These are phyloP conservation scores for Samsoniella hepiali DNA, from an alignment of 2,329 filamentous ascomycete genomes.

Conservation along the genomic window DNA sequence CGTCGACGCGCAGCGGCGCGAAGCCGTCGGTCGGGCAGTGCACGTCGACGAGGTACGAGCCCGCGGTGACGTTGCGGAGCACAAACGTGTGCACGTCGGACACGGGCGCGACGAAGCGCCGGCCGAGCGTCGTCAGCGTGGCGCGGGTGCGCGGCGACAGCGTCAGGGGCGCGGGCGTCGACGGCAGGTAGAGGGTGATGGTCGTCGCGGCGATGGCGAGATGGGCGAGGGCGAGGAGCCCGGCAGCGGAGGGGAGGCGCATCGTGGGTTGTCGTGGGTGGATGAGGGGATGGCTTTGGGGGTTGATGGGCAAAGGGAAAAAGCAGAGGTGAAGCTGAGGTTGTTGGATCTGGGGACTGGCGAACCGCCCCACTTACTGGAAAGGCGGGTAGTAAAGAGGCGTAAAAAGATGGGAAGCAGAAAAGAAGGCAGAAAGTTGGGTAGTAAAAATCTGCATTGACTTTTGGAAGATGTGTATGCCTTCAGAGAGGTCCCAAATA, in stretches of 20 bases:
- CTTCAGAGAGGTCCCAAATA: no score
- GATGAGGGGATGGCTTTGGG: neutral
- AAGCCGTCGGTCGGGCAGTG: constrained; percentile 74
- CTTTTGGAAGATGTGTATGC: no score
- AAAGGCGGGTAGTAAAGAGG: no score
- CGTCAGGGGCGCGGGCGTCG: constrained; percentile 48
- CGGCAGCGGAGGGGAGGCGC: constrained; percentile 33
- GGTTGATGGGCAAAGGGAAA: neutral
- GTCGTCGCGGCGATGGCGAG: constrained; percentile 28
- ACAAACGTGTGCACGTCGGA: constrained; percentile 67
- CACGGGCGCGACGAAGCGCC: constrained; percentile 55
- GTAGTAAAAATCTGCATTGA: neutral
- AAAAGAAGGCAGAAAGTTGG: no score
- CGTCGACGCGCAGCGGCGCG: constrained; percentile 66
- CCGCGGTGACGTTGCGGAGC: constrained; percentile 68
- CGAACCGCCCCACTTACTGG: neutral
- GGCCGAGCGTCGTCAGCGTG: constrained; percentile 47
- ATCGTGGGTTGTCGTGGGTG: constrained; percentile 27
- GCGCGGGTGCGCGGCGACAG: constrained; percentile 66
- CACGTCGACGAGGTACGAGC: constrained; percentile 79
- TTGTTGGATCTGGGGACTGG: no score
- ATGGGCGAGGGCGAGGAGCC: constrained; percentile 36
- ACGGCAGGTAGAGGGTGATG: constrained; percentile 45
- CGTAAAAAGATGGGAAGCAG: no score
- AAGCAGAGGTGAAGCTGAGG: neutral